These are phyloP conservation scores for Sugiyamaella xylanicola DNA, from an alignment of 1,139 yeast genomes.

Conservation along the genomic window DNA sequence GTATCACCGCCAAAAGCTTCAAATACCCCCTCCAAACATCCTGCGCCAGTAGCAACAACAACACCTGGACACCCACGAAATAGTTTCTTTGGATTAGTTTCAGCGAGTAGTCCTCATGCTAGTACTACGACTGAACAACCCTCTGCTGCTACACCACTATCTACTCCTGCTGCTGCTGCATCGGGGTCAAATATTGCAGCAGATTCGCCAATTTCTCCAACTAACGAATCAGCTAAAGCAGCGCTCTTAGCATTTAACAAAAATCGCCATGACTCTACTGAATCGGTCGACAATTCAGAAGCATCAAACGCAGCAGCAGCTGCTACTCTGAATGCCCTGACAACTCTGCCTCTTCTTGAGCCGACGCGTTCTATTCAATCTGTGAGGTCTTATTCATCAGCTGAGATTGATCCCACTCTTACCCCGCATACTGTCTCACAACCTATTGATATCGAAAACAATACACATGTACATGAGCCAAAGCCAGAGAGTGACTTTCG, in stretches of 20 bases:
- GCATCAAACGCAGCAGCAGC: conserved; percentile 6
- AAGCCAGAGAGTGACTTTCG: not conserved
- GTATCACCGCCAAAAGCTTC: not conserved
- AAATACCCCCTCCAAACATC: not conserved
- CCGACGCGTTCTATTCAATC: not conserved
- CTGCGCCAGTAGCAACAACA: not conserved
- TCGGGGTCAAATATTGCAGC: not conserved
- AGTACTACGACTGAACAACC: not conserved
- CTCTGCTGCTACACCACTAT: not conserved
- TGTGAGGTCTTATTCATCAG: not conserved
- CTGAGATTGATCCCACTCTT: not conserved
- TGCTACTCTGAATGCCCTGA: not conserved
- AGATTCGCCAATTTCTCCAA: not conserved
- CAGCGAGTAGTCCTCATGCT: no score
- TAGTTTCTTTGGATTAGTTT: no score
- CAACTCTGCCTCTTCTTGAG: not conserved
- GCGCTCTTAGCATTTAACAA: conserved; percentile 18
- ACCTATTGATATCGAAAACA: not conserved
- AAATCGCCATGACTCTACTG: conserved; percentile 5
- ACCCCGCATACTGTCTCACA: not conserved
- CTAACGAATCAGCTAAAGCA: conserved; percentile 13
- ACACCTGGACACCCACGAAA: no score
- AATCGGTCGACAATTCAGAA: not conserved
- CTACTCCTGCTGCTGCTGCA: not conserved
- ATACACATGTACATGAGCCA: not conserved